A percentile compares a stretch with the other conserved stretches of the same genome.
Evolutionary conservation across 352 stramenopile genomes (phyloP).

Genomic region (Phytophthora pluvialis): DNA sequence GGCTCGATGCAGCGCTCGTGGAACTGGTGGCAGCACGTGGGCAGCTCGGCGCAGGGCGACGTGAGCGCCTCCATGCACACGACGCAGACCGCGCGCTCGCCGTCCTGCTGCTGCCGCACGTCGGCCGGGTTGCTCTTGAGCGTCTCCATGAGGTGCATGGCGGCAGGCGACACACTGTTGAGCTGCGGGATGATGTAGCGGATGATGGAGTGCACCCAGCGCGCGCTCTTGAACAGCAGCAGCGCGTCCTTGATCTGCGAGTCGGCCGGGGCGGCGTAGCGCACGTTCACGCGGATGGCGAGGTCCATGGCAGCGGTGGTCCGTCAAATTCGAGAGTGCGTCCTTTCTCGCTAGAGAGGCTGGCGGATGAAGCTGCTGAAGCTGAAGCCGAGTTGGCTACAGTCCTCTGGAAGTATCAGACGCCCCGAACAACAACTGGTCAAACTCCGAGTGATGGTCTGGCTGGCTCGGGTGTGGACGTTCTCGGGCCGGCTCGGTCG

Average conservation of each 20-base stretch:
- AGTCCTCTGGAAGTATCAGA: constrained; percentile 26
- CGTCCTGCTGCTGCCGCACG: constrained; percentile 30
- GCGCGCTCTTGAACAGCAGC: constrained; percentile 87
- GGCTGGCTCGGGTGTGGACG: constrained; percentile 6
- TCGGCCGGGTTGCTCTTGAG: constrained; percentile 55
- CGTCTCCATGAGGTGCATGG: constrained; percentile 62
- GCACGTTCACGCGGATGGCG: constrained; percentile 89
- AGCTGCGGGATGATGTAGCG: constrained; percentile 91
- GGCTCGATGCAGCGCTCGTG: constrained; percentile 82
- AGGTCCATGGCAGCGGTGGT: constrained; percentile 66
- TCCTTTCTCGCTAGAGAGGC: constrained; percentile 26
- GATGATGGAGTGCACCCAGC: constrained; percentile 92
- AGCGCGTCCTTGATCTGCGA: constrained; percentile 90
- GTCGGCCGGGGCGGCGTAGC: constrained; percentile 83
- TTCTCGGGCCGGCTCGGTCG: constrained; percentile 22
- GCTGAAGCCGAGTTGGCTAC: constrained; percentile 25
- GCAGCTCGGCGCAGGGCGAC: constrained; percentile 64
- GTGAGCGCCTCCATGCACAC: constrained; percentile 84
- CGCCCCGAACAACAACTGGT: not conserved
- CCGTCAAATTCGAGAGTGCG: constrained; percentile 25
- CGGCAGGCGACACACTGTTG: constrained; percentile 79
- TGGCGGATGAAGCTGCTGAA: constrained; percentile 4
- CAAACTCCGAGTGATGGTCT: constrained; percentile 29
- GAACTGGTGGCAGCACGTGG: constrained; percentile 82
- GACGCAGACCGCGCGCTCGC: constrained; percentile 56